phyloP scores from a whole-genome alignment of 371 early-diverging fungal species.

The Amoeboaphelidium protococcarum region DNA sequence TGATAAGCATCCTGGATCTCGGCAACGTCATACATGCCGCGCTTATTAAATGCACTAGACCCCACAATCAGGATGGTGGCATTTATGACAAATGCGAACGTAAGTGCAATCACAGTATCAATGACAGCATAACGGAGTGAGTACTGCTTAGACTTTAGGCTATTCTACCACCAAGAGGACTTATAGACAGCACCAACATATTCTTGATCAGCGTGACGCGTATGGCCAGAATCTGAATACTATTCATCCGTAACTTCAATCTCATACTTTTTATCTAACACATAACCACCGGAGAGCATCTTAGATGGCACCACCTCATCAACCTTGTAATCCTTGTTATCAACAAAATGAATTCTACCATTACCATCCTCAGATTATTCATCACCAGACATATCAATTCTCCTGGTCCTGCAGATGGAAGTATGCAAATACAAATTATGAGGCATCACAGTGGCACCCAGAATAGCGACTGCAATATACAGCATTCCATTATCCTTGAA shows the following conservation, averaged over 20 bases:
- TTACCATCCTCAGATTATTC: too few relatives aligned
- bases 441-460: slow-evolving; percentile 62
- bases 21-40: slow-evolving; percentile 17
- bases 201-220: too few relatives aligned
- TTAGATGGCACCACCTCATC: too few relatives aligned
- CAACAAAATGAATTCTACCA: background rate
- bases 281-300: too few relatives aligned
- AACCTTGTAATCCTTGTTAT: background rate
- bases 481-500: slow-evolving; percentile 28
- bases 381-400: slow-evolving; percentile 2
- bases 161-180: too few relatives aligned
- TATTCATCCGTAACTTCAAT: too few relatives aligned
- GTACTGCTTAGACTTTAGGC: too few relatives aligned
- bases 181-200: too few relatives aligned
- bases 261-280: too few relatives aligned
- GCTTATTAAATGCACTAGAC: slow-evolving; percentile 37
- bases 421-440: slow-evolving; percentile 53
- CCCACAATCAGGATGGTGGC: slow-evolving; percentile 47
- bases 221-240: too few relatives aligned
- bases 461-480: slow-evolving; percentile 46
- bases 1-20: slow-evolving; percentile 36
- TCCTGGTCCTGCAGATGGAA: slow-evolving; percentile 24
- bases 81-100: slow-evolving; percentile 47
- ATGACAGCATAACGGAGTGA: slow-evolving; percentile 17
- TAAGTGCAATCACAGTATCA: slow-evolving; percentile 37